Conservation (phyloP, 176 grass and related monocot species). For the Pontederia paniculata region DNA sequence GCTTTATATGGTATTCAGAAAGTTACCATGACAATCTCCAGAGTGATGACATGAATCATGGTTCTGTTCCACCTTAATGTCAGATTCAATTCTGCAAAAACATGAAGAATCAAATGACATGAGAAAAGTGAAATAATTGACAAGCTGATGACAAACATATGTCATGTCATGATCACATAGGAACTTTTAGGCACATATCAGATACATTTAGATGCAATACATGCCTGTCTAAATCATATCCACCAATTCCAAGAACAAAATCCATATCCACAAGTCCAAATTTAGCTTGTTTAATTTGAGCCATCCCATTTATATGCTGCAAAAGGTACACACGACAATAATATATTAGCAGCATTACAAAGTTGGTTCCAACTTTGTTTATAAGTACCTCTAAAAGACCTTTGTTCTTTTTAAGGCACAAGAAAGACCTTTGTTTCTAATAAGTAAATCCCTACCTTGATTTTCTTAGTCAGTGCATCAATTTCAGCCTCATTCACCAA, state of each 20-base stretch:
- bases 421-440: too few species aligned
- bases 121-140: neutral
- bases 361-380: neutral
- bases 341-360: neutral
- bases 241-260: conserved; percentile 64
- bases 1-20: neutral
- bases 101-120: neutral
- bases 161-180: neutral
- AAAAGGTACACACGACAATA: conserved; percentile 3
- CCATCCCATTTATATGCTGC: conserved; percentile 65
- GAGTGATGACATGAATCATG: conserved; percentile 22
- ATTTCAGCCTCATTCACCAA: conserved; percentile 43
- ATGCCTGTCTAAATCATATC: conserved; percentile 58
- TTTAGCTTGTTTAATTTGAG: conserved; percentile 30
- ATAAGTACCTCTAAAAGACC: too few species aligned
- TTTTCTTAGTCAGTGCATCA: conserved; percentile 42
- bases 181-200: neutral
- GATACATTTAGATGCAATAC: neutral
- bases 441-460: conserved; percentile 42
- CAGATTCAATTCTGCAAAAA: conserved; percentile 40
- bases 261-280: conserved; percentile 59
- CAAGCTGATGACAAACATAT: neutral
- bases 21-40: conserved; percentile 41
- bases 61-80: conserved; percentile 31
- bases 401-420: too few species aligned